Conservation (phyloP, 139 green algal species). For the Tetradesmus lagerheimii region DNA sequence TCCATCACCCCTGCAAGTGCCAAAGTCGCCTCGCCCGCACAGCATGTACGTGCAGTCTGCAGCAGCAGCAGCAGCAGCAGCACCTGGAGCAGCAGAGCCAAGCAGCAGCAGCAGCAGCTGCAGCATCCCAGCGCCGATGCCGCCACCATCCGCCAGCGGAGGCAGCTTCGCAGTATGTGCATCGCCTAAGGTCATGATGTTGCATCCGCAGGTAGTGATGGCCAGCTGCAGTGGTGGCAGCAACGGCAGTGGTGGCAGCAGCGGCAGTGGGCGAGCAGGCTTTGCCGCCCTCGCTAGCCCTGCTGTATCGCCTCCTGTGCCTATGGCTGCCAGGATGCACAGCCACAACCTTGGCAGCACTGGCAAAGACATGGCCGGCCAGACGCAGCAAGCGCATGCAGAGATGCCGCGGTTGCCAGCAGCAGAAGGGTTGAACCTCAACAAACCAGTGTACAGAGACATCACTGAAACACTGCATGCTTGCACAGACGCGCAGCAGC, state of each 20-base stretch:
- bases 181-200: background rate
- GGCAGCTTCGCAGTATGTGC: background rate
- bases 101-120: background rate
- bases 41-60: background rate
- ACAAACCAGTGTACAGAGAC: background rate
- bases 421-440: background rate
- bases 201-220: background rate
- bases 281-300: background rate
- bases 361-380: background rate
- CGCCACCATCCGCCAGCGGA: background rate
- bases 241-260: background rate
- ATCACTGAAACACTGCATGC: background rate
- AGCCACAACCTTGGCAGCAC: background rate
- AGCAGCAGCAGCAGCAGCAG: background rate
- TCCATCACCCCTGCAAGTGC: background rate
- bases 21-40: background rate
- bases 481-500: constrained; percentile 3
- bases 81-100: background rate
- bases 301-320: background rate
- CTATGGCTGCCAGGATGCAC: background rate
- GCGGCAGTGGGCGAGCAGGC: background rate
- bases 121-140: background rate
- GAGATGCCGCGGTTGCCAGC: background rate
- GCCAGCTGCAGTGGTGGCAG: no score
- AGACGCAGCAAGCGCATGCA: background rate